Evolutionary conservation across 352 stramenopile genomes (phyloP).

Genomic region (Thalassiosira mediterranea): DNA sequence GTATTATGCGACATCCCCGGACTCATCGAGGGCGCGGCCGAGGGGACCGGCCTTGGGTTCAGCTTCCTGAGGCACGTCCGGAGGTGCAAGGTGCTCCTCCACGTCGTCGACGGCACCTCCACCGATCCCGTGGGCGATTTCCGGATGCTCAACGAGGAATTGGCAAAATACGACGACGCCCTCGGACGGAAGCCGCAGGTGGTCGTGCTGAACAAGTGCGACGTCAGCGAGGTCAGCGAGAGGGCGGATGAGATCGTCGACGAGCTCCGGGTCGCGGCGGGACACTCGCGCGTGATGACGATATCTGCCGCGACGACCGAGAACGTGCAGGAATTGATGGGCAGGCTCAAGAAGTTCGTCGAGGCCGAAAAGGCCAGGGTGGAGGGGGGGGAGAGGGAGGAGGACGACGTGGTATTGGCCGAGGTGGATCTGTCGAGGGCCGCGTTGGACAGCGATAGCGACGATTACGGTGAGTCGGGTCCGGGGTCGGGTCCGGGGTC

Average conservation of each 20-base stretch:
- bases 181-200: constrained; percentile 87
- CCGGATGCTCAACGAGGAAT: constrained; percentile 86
- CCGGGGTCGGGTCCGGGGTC: not conserved
- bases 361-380: constrained; percentile 53
- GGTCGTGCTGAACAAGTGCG: constrained; percentile 88
- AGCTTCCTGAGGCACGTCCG: constrained; percentile 99
- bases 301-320: constrained; percentile 80
- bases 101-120: constrained; percentile 87
- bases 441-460: constrained; percentile 76
- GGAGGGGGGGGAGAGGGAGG: constrained; percentile 31
- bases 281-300: constrained; percentile 76
- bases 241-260: constrained; percentile 71
- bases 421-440: constrained; percentile 78
- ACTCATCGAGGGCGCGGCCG: constrained; percentile 91
- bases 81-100: constrained; percentile 93
- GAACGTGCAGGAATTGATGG: constrained; percentile 84
- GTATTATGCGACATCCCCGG: constrained; percentile 91
- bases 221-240: constrained; percentile 82
- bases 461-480: constrained; percentile 73
- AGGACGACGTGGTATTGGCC: constrained; percentile 67
- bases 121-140: constrained; percentile 86
- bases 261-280: constrained; percentile 59
- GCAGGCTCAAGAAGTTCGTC: constrained; percentile 82
- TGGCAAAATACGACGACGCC: constrained; percentile 83
- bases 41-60: constrained; percentile 96